Percentiles rank a stretch among this genome's conserved stretches.
Evolutionary conservation across 2,329 filamentous ascomycete species (phyloP).

Genomic region (Chaetoscypha palmicola): DNA sequence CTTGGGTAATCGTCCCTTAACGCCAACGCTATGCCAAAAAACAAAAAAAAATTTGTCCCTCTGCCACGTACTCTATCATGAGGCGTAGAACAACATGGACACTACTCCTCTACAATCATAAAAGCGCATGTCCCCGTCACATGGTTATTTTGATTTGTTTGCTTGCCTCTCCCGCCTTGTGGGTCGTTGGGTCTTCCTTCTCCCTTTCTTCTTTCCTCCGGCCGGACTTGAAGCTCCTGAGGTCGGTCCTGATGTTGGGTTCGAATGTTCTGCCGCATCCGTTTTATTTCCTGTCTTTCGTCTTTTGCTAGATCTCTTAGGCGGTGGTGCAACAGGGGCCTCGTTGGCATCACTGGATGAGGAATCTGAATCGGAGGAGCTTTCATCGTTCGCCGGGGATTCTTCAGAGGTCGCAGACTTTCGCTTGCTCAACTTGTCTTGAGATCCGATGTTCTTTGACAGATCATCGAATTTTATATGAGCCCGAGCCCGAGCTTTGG

Average conservation of each 20-base stretch:
- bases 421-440: slow-evolving; percentile 29
- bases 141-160: not conserved
- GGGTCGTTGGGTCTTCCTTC: slow-evolving; percentile 1
- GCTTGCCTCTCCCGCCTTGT: slow-evolving; percentile 7
- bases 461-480: slow-evolving; percentile 40
- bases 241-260: not conserved
- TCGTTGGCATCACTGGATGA: slow-evolving; percentile 14
- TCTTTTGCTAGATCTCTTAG: slow-evolving; percentile 21
- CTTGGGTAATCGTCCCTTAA: not conserved
- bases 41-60: no score
- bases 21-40: slow-evolving; percentile 8
- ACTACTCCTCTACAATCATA: not conserved
- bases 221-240: slow-evolving; percentile 14
- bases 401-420: slow-evolving; percentile 18
- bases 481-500: slow-evolving; percentile 43
- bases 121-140: not conserved
- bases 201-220: slow-evolving; percentile 8
- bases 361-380: slow-evolving; percentile 7
- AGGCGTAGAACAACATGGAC: not conserved
- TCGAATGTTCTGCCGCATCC: slow-evolving; percentile 2
- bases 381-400: slow-evolving; percentile 2
- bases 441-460: slow-evolving; percentile 32
- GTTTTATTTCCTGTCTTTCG: slow-evolving; percentile 26
- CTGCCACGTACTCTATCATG: no score
- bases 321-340: slow-evolving; percentile 2